phyloP scores from a whole-genome alignment of 768 basidiomycete species.

The Kwoniella botswanensis region DNA sequence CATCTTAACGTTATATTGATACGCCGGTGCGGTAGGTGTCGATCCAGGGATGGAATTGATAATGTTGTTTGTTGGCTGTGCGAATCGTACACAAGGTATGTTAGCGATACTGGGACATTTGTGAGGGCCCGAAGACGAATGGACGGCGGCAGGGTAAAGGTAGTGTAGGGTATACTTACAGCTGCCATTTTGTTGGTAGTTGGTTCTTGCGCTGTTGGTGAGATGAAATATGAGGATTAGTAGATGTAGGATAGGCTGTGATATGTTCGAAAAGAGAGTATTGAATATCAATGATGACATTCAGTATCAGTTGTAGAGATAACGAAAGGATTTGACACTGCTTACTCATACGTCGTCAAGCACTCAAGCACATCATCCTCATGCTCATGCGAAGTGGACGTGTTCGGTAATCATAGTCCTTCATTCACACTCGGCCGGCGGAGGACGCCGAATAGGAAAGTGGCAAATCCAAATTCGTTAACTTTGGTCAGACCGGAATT shows the following conservation, averaged over 20 bases:
- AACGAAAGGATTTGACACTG: neutral
- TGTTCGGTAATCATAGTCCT: neutral
- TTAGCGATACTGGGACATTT: neutral
- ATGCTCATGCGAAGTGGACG: conserved; percentile 1
- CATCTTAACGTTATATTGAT: conserved; percentile 57
- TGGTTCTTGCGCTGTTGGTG: neutral
- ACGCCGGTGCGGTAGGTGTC: conserved; percentile 46
- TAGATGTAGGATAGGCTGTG: neutral
- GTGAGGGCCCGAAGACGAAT: too few relatives aligned
- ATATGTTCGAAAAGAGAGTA: neutral
- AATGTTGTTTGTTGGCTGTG: conserved; percentile 11
- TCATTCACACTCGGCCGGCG: neutral
- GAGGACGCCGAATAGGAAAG: neutral
- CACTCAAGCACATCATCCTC: conserved; percentile 17
- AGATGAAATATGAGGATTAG: neutral
- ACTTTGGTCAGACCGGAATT: too few relatives aligned
- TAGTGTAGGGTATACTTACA: conserved; percentile 2
- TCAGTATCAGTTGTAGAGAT: neutral
- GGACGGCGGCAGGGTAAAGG: neutral
- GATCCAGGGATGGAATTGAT: conserved; percentile 20
- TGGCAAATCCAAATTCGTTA: too few relatives aligned
- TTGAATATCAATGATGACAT: neutral
- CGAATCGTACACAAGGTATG: neutral
- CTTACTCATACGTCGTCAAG: neutral
- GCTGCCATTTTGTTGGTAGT: conserved; percentile 11